phyloP scores from a whole-genome alignment of 495 filamentous ascomycete species.

The Pyrenopolyporus hunteri region DNA sequence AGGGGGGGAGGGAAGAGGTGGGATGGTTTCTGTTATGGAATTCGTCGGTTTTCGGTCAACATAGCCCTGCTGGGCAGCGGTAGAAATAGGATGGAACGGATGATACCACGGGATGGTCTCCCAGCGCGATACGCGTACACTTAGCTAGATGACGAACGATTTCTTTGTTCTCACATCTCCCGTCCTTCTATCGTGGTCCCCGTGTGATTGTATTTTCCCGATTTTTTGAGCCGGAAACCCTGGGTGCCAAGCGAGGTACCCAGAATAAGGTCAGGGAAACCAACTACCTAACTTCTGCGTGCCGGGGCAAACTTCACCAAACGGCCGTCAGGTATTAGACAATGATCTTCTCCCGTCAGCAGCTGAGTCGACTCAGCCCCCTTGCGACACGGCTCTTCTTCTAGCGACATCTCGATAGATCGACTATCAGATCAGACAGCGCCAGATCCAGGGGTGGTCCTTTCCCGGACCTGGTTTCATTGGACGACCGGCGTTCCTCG shows the following conservation, averaged over 20 bases:
- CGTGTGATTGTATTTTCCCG: background rate
- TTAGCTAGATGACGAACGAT: conserved; percentile 34
- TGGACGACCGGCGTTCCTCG: conserved; percentile 14
- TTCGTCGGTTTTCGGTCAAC: conserved; percentile 10
- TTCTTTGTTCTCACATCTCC: conserved; percentile 7
- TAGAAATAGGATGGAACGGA: conserved; percentile 19
- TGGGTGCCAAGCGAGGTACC: background rate
- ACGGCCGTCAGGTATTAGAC: background rate
- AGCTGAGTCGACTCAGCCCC: background rate
- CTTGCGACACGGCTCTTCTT: too few relatives aligned
- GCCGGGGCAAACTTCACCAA: background rate
- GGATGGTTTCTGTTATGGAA: conserved; percentile 9
- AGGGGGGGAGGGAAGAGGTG: conserved; percentile 12
- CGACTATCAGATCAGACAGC: conserved; percentile 17
- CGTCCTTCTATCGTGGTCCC: background rate
- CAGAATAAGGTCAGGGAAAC: background rate
- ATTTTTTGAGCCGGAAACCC: background rate
- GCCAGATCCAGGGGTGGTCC: background rate
- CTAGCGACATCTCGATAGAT: background rate
- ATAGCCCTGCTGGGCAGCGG: conserved; percentile 40
- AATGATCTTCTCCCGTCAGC: background rate
- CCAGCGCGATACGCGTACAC: conserved; percentile 33
- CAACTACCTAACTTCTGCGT: background rate
- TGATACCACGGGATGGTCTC: conserved; percentile 40
- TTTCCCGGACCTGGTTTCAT: conserved; percentile 8